phyloP scores from a whole-genome alignment of 495 filamentous ascomycete species.

The Aeminium ludgeri region DNA sequence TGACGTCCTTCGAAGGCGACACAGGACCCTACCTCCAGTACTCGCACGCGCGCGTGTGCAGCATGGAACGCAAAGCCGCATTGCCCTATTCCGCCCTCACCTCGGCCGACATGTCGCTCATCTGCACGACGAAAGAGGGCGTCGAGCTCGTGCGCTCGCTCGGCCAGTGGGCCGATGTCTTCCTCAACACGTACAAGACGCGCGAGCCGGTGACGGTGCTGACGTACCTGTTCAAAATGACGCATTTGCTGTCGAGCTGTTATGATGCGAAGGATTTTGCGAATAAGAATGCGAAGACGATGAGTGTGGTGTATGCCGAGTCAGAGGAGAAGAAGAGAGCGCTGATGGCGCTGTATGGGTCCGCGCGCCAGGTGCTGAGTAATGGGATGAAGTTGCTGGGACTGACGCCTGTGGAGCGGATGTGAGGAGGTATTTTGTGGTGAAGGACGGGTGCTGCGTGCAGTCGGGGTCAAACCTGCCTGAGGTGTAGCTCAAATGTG shows the following conservation, averaged over 20 bases:
- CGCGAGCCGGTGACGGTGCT: constrained; percentile 44
- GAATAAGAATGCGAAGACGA: constrained; percentile 19
- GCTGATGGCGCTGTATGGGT: constrained; percentile 24
- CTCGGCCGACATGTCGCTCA: constrained; percentile 37
- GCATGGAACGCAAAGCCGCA: constrained; percentile 39
- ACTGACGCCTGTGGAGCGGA: constrained; percentile 29
- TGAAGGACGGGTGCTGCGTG: background rate
- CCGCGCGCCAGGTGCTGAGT: constrained; percentile 23
- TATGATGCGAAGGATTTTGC: constrained; percentile 26
- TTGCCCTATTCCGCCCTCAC: constrained; percentile 28
- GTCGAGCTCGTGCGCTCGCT: constrained; percentile 42
- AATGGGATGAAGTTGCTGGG: constrained; percentile 31
- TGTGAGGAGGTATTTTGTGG: constrained; percentile 8
- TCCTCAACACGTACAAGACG: constrained; percentile 43
- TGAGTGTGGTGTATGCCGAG: constrained; percentile 18
- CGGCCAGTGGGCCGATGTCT: constrained; percentile 46
- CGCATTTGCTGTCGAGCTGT: constrained; percentile 21
- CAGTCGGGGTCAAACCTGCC: background rate
- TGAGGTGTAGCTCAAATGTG: background rate
- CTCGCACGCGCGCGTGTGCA: constrained; percentile 50
- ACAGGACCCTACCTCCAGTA: constrained; percentile 57
- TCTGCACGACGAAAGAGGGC: constrained; percentile 33
- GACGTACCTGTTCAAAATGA: constrained; percentile 29
- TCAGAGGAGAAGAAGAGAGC: constrained; percentile 20
- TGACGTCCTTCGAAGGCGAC: constrained; percentile 56